These are phyloP conservation scores for Chenopodium formosanum DNA, from an alignment of 148 eudicot genomes.

Conservation along the genomic window DNA sequence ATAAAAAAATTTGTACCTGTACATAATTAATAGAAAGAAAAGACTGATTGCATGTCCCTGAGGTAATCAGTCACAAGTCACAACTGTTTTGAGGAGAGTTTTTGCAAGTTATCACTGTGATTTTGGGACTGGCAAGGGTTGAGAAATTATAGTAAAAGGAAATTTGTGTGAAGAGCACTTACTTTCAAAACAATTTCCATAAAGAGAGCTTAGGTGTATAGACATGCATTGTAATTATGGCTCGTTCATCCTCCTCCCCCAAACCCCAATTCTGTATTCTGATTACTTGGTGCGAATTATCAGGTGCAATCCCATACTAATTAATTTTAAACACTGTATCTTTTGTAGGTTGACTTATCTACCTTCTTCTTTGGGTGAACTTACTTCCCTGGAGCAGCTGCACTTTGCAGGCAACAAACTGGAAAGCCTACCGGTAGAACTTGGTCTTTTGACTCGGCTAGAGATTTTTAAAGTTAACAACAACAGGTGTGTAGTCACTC, in stretches of 20 bases:
- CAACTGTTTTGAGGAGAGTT: background rate
- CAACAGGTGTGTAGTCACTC: slow-evolving; percentile 50
- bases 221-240: background rate
- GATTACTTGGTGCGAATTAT: background rate
- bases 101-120: background rate
- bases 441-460: slow-evolving; percentile 55
- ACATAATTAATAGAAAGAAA: background rate
- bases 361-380: slow-evolving; percentile 68
- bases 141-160: background rate
- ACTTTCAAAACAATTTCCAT: background rate
- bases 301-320: background rate
- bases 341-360: slow-evolving; percentile 66
- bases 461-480: slow-evolving; percentile 67
- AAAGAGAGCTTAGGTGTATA: background rate
- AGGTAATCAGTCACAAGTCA: background rate
- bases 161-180: background rate
- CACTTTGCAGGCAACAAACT: slow-evolving; percentile 61
- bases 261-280: no score
- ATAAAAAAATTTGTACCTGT: no score
- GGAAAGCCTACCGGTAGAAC: slow-evolving; percentile 56
- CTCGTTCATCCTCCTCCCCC: no score
- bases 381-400: slow-evolving; percentile 63
- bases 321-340: background rate
- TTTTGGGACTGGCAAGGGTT: background rate
- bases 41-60: background rate